Evolutionary conservation across 768 basidiomycete species (phyloP), one percentile per base, ranked within the genome.

Genomic region (Omphalotus guepiniiformis): DNA sequence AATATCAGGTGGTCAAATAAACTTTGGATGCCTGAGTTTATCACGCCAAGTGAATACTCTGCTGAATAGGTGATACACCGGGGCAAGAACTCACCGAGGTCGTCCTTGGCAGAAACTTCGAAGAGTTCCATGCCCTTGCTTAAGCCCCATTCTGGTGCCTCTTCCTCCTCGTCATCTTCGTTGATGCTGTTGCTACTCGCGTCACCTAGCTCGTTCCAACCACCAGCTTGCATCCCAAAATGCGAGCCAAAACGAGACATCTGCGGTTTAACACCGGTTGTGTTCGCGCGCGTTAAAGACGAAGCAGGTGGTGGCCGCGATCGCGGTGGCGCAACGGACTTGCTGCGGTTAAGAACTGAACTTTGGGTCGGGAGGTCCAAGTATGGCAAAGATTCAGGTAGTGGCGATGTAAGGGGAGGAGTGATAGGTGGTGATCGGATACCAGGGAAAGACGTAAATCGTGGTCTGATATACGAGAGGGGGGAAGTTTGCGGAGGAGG

Each of bases 101-200:
- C 86, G 57, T 93, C 91, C 66, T 93, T 93, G 44, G 93, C 87
- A 36, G 90, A 93, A 16, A 95, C 90, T 61, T 95, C 90, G 54
- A 88, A 90, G 15, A 94, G 75, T 58, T 88, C 86, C 82, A 93
- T 90, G 52, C 82, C 86, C 60, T 85, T 86, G 60, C 75, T 81
- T 30, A 87, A 72, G 4, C 88, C 86, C 85, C 87, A 89, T 59
- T 86, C 85, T 32, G 69, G 69, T 48, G 79, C 78, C 27, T 78
- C 65, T 6, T 68, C 63, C 12, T 69, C 73, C 42, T 79, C 79
- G 16, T 88, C 83, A 35, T 79, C 79, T 62, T 82, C 85, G 38
- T 78, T 74, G 43, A 81, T 69, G 61, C 83, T 85, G 50, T 80
- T 83, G 60, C 79, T 83, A 59, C 78, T 82, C 41, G 74, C 76